phyloP scores from a whole-genome alignment of 2,329 filamentous ascomycete species.

The Dothiorella sarmentorum region DNA sequence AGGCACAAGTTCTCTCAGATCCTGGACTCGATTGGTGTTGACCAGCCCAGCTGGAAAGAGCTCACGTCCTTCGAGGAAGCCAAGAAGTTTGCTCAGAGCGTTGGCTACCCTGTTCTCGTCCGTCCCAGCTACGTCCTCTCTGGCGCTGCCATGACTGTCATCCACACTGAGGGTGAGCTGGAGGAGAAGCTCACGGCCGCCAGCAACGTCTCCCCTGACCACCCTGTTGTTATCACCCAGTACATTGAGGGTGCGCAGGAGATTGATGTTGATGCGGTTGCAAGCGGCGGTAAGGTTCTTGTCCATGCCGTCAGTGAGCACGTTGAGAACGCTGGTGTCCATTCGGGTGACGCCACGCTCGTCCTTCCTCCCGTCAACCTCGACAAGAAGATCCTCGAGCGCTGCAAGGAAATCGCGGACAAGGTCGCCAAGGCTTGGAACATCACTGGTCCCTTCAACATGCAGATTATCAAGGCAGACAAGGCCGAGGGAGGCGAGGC shows the following conservation, averaged over 20 bases:
- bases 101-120: slow-evolving; percentile 91
- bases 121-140: slow-evolving; percentile 94
- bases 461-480: slow-evolving; percentile 97
- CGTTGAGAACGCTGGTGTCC: slow-evolving; percentile 93
- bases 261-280: slow-evolving; percentile 94
- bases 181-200: slow-evolving; percentile 94
- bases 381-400: slow-evolving; percentile 71
- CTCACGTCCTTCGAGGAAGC: slow-evolving; percentile 85
- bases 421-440: slow-evolving; percentile 97
- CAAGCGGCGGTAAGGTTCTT: slow-evolving; percentile 78
- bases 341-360: slow-evolving; percentile 94
- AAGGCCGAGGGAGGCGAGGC: slow-evolving; percentile 71
- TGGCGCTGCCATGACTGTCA: slow-evolving; percentile 97
- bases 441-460: slow-evolving; percentile 98
- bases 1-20: slow-evolving; percentile 98
- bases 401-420: slow-evolving; percentile 90
- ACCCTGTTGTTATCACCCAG: slow-evolving; percentile 97
- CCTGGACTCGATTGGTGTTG: slow-evolving; percentile 91
- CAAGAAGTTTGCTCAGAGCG: slow-evolving; percentile 77
- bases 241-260: slow-evolving; percentile 97
- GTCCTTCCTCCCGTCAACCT: slow-evolving; percentile 83
- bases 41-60: slow-evolving; percentile 98
- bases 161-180: slow-evolving; percentile 80
- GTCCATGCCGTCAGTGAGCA: slow-evolving; percentile 93
- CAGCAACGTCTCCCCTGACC: slow-evolving; percentile 85